Base-by-base conservation (phyloP, 495 filamentous ascomycete species). In the Penicillium goetzii region DNA sequence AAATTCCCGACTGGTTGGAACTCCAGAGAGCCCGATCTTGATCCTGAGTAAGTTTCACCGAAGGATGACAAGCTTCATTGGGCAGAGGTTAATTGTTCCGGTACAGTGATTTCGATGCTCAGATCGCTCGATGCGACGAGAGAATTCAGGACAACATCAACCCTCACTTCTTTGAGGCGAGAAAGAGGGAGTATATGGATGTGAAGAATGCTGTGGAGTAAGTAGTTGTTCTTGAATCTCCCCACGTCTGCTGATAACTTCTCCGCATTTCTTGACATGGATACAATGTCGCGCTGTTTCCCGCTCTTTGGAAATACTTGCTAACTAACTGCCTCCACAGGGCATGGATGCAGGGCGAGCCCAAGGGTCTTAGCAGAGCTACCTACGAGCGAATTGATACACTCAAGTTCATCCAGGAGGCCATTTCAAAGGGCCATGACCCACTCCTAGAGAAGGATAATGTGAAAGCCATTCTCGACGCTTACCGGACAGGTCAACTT, bases 71-170 rank as follows among this genome's bases (percentile, higher is more conserved):
- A 7, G 8, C 11, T 47, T 34, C 21, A 47, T 25, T 4, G 17
- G 9, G 11, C 52, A 14, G 17, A 43, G 2, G 8, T 11, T 36
- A 47, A 36, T 9, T 3, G 12, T 53, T 14, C 15, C 21, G 34
- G 33, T 33, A 8, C 21, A 68, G 62, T 23, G 59, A 68, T 53
- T 34, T 52, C 10, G 59, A 65, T 43, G 56, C 62, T 26, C 58
- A 68, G 33, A 68, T 68, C 19, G 14, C 32, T 28, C 55, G 66
- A 53, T 58, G 53, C 25, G 17, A 47, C 1, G 62, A 61, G 30
- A 33, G 66, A 15, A 64, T 68, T 15, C 30, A 9, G 14, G 62
- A 65, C 23, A 45, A 58, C 10, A 68, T 68, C 23, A 55, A 62
- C 62, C 66, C 66, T 36, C 49, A 61, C 26, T 25, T 59, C 17